Base-by-base conservation (phyloP, 805 yeast species). In the Danielozyma ontarioensis region DNA sequence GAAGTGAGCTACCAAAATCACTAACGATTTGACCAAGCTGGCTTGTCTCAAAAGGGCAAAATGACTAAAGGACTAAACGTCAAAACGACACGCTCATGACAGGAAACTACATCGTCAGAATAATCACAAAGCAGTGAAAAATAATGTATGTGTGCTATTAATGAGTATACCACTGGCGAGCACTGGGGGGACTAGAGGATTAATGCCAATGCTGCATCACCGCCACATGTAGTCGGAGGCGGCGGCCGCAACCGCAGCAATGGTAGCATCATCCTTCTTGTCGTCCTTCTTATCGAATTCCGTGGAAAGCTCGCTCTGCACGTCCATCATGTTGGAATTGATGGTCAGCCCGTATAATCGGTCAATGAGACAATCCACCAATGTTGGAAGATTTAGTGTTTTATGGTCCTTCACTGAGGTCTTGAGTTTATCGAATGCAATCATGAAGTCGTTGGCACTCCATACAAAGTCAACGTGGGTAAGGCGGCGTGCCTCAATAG, bases 211-310 rank as follows among this genome's bases (percentile, higher is more conserved):
- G n/a, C n/a, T n/a, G n/a, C n/a, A n/a, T n/a, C n/a, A n/a, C n/a
- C n/a, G n/a, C n/a, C n/a, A n/a, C n/a, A n/a, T n/a, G n/a, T n/a
- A n/a, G n/a, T n/a, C n/a, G n/a, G n/a, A n/a, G n/a, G n/a, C n/a
- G n/a, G 2, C 50, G 48, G 60, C 42, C 7, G 62, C 37, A 2
- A 58, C 63, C 0, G 65, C 64, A 1, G 67, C 65, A 5, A 62
- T 67, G 1, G 67, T 63, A 2, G 66, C 66, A 29, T 50, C 58
- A 2, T 64, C 57, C 33, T 59, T 62, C 24, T 50, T 39, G 25
- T 45, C 49, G n/a, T n/a, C n/a, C n/a, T n/a, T n/a, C 8, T 2
- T 25, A 19, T 30, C 32, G 16, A 4, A 16, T 4, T 15, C 17
- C 16, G 14, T 29, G 15, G 16, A 25, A 15, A 17, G 13, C 24